These are phyloP conservation scores for Coemansia sp. DNA, from an alignment of 192 early-diverging fungal genomes.

Conservation along the genomic window DNA sequence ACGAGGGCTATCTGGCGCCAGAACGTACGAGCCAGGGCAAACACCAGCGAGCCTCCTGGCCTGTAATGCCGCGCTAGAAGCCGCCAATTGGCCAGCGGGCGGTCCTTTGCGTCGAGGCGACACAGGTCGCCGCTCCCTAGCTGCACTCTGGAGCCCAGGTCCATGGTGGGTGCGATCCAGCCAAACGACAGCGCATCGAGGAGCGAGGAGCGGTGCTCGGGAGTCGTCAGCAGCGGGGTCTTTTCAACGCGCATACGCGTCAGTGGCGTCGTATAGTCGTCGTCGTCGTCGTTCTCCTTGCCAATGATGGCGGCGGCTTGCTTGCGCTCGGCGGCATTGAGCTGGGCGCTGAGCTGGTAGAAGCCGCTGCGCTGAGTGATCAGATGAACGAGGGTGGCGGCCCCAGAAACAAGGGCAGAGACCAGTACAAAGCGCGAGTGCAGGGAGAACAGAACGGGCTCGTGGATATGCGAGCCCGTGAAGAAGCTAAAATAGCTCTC, in stretches of 20 bases:
- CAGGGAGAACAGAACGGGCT: conserved; percentile 1
- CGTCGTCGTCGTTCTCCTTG: neutral
- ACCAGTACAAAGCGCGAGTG: conserved; percentile 30
- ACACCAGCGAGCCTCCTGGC: conserved; percentile 7
- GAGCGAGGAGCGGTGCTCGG: conserved; percentile 23
- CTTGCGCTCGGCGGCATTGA: neutral
- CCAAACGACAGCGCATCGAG: conserved; percentile 45
- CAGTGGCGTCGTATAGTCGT: conserved; percentile 37
- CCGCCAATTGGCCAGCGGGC: conserved; percentile 14
- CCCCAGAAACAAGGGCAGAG: neutral
- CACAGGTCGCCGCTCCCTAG: conserved; percentile 49
- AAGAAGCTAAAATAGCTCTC: conserved; percentile 27
- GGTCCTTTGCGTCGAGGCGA: neutral
- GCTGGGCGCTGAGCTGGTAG: conserved; percentile 17
- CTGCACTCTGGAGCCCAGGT: conserved; percentile 52
- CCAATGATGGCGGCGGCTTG: neutral
- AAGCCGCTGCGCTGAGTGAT: conserved; percentile 29
- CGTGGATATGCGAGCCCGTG: conserved; percentile 6
- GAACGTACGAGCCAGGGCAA: conserved; percentile 34
- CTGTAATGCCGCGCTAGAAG: conserved; percentile 1
- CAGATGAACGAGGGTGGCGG: conserved; percentile 15
- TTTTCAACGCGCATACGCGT: conserved; percentile 21
- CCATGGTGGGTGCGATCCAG: conserved; percentile 65
- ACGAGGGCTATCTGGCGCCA: conserved; percentile 28
- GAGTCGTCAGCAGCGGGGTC: conserved; percentile 26